Base-by-base conservation (phyloP, 176 grass and related monocot genomes). In the Hyparrhenia diplandra region DNA sequence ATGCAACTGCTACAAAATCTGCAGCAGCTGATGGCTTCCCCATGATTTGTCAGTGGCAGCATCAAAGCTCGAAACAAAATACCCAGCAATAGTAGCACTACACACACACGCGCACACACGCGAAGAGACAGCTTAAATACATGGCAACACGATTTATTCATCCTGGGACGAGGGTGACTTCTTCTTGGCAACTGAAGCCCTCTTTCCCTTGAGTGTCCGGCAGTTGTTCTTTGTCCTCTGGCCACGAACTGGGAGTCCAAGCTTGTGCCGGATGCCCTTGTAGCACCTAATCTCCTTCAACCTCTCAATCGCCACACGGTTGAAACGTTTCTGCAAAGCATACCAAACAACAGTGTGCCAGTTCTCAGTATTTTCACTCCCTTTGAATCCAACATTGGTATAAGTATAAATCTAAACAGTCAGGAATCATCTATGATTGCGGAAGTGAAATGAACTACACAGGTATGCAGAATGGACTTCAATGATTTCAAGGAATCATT, bases 151-250 rank as follows among this genome's bases (percentile, higher is more conserved):
- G 17, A 23, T 78, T 58, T 73, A 89, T 85, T 89, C 88, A 0
- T 89, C 88, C 60, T 82, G 67, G 23, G 78, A 66, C 16, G 86
- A 29, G 49, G 94, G 13, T 13, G 90, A 91, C 80, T 92, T 94
- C 91, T 97, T 97, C 60, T 92, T 92, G 54, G 91, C 91, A 21
- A 94, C 91, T 5, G 87, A 29, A 79, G 90, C 87, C 80, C 78
- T 95, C 92, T 81, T 93, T 45, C 92, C 95, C 83, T 94, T 98
- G 8, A 94, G 89, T 18, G 90, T 94, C 84, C 95, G 85, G 86
- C 92, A 91, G 67, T 97, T 97, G 61, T 93, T 97, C 88, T 97
- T 93, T 3, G 94, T 97, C 79, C 94, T 89, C 86, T 97, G 88
- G 12, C 94, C 91, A 67, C 94, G 86, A 37, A 90, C 90, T 1